Conservation (phyloP, 192 early-diverging fungal genomes). For the Entomortierella chlamydospora region DNA sequence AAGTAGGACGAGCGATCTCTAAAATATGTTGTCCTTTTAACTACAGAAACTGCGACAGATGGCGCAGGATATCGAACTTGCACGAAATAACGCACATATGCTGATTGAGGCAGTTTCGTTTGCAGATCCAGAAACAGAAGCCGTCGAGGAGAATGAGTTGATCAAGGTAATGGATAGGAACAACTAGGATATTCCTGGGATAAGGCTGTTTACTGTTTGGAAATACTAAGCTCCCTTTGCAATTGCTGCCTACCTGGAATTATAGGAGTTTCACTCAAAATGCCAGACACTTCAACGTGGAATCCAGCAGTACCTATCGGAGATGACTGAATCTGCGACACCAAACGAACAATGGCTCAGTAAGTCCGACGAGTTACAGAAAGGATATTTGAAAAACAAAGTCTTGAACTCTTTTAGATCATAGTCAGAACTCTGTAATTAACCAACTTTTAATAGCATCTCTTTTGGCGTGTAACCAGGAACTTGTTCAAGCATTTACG, state of each 20-base stretch:
- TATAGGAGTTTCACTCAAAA: constrained; percentile 67
- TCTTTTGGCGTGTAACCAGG: constrained; percentile 61
- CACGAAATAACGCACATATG: constrained; percentile 66
- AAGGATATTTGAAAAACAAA: not conserved
- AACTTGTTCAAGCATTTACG: constrained; percentile 63
- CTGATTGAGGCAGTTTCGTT: constrained; percentile 64
- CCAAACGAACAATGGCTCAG: constrained; percentile 59
- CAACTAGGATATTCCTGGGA: not conserved
- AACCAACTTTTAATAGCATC: constrained; percentile 41
- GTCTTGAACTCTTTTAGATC: not conserved
- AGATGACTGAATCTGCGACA: constrained; percentile 50
- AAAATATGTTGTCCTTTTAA: not conserved
- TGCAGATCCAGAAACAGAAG: constrained; percentile 65
- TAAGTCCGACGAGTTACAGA: constrained; percentile 21
- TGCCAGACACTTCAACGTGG: constrained; percentile 56
- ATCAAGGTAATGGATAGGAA: constrained; percentile 58
- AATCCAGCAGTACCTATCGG: constrained; percentile 56
- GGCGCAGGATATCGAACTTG: constrained; percentile 61
- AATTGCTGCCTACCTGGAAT: no score
- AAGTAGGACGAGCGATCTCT: no score
- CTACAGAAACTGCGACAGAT: constrained; percentile 54
- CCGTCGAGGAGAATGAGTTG: constrained; percentile 65
- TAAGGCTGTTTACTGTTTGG: no score
- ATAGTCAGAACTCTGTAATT: not conserved
- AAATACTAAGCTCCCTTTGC: no score